Conservation (phyloP, 1,284 basidiomycete species). For the Anthracocystis panici-leucophaei region DNA sequence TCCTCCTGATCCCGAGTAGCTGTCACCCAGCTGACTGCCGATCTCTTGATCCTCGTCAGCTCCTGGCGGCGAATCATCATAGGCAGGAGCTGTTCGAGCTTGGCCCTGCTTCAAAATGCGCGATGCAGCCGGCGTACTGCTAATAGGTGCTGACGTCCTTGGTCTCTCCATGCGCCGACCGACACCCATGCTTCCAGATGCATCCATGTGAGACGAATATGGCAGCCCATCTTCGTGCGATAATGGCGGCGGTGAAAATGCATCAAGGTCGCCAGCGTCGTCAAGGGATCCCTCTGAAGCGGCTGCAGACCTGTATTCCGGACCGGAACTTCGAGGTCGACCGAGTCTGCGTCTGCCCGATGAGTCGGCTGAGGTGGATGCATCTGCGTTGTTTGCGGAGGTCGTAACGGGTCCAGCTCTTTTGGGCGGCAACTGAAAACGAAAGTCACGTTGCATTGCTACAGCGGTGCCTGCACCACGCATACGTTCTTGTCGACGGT, state of each 20-base stretch:
- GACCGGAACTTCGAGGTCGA: slow-evolving; percentile 28
- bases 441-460: slow-evolving; percentile 51
- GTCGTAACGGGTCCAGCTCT: slow-evolving; percentile 14
- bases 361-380: slow-evolving; percentile 18
- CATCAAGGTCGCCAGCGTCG: not conserved
- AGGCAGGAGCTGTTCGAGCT: not conserved
- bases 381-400: slow-evolving; percentile 9
- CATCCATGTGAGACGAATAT: slow-evolving; percentile 20
- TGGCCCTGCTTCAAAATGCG: slow-evolving; percentile 20
- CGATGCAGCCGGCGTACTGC: slow-evolving; percentile 46
- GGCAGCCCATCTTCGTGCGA: slow-evolving; percentile 4
- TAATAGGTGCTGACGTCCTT: slow-evolving; percentile 26
- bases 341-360: slow-evolving; percentile 20
- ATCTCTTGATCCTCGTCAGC: slow-evolving; percentile 18
- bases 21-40: slow-evolving; percentile 31
- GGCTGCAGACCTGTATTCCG: slow-evolving; percentile 19
- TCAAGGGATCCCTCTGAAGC: slow-evolving; percentile 21
- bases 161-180: slow-evolving; percentile 21
- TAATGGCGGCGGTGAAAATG: slow-evolving; percentile 7
- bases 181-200: slow-evolving; percentile 37
- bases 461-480: slow-evolving; percentile 49
- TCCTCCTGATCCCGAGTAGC: slow-evolving; percentile 14
- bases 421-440: slow-evolving; percentile 41
- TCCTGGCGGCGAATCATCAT: not conserved
- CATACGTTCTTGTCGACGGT: slow-evolving; percentile 52